Conservation (phyloP, 2,329 filamentous ascomycete genomes). For the Aspergillus puulaauensis region DNA sequence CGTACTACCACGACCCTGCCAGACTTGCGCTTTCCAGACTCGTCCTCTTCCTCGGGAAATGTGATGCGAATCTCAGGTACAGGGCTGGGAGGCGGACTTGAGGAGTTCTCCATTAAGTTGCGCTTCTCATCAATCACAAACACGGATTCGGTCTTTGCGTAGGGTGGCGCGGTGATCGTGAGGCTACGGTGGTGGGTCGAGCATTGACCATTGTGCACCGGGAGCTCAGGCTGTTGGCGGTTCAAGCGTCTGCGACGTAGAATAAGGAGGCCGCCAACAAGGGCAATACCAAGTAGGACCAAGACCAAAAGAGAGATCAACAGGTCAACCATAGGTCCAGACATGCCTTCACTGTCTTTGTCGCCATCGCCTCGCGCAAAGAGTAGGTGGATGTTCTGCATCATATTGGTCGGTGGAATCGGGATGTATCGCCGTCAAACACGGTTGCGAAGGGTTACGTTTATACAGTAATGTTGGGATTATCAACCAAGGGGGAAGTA, state of each 20-base stretch:
- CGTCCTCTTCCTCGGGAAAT: constrained; percentile 90
- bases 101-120: constrained; percentile 72
- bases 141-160: constrained; percentile 65
- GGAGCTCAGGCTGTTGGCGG: constrained; percentile 53
- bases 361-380: constrained; percentile 50
- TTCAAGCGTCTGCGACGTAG: constrained; percentile 67
- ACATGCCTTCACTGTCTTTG: constrained; percentile 51
- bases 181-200: constrained; percentile 55
- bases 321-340: constrained; percentile 67
- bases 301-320: constrained; percentile 78
- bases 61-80: constrained; percentile 98
- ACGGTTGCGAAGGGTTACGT: neutral
- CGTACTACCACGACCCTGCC: constrained; percentile 89
- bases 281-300: constrained; percentile 68
- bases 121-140: constrained; percentile 79
- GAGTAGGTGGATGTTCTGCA: constrained; percentile 45
- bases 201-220: constrained; percentile 64
- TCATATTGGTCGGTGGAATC: constrained; percentile 8
- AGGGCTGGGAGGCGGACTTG: constrained; percentile 73
- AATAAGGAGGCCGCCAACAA: constrained; percentile 68
- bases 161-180: constrained; percentile 53
- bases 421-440: neutral
- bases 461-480: constrained; percentile 3
- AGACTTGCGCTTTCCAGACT: constrained; percentile 71
- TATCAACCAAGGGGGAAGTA: constrained; percentile 9